A percentile compares a stretch with the other conserved stretches of the same genome.
phyloP scores from a whole-genome alignment of 1,284 basidiomycete genomes.

The Rhodotorula sp. region DNA sequence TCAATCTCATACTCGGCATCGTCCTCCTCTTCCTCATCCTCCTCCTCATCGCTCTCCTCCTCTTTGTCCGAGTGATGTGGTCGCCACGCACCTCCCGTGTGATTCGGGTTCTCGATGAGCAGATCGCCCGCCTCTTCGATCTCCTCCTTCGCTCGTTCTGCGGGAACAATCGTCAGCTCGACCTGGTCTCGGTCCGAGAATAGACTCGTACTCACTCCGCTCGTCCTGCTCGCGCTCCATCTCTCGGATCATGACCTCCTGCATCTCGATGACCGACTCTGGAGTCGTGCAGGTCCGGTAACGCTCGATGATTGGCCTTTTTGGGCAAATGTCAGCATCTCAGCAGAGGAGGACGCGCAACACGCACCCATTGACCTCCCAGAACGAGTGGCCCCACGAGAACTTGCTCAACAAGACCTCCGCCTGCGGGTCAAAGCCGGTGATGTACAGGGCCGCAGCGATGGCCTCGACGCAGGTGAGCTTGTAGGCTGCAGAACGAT shows the following conservation, averaged over 20 bases:
- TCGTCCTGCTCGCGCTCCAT: conserved; percentile 64
- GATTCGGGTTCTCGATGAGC: conserved; percentile 62
- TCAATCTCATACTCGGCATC: conserved; percentile 54
- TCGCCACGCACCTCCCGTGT: conserved; percentile 42
- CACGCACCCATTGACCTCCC: conserved; percentile 69
- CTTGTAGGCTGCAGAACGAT: conserved; percentile 39
- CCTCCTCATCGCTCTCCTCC: conserved; percentile 47
- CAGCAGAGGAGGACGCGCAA: not conserved
- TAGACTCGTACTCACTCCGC: conserved; percentile 50
- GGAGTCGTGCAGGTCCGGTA: conserved; percentile 70
- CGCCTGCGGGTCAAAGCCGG: conserved; percentile 76
- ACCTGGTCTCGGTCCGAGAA: not conserved
- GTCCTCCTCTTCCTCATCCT: conserved; percentile 50
- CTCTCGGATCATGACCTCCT: conserved; percentile 71
- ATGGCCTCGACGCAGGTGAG: conserved; percentile 67
- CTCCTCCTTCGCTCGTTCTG: conserved; percentile 24
- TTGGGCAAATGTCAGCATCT: not conserved
- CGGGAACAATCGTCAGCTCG: no score
- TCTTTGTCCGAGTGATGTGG: conserved; percentile 36
- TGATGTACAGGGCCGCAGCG: conserved; percentile 88
- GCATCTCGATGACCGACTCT: conserved; percentile 64
- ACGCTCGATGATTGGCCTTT: conserved; percentile 62
- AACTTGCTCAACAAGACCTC: conserved; percentile 73
- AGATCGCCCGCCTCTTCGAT: conserved; percentile 56
- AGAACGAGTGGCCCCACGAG: conserved; percentile 84